Conservation (phyloP, 768 basidiomycete genomes). For the Phanerochaete sordida region DNA sequence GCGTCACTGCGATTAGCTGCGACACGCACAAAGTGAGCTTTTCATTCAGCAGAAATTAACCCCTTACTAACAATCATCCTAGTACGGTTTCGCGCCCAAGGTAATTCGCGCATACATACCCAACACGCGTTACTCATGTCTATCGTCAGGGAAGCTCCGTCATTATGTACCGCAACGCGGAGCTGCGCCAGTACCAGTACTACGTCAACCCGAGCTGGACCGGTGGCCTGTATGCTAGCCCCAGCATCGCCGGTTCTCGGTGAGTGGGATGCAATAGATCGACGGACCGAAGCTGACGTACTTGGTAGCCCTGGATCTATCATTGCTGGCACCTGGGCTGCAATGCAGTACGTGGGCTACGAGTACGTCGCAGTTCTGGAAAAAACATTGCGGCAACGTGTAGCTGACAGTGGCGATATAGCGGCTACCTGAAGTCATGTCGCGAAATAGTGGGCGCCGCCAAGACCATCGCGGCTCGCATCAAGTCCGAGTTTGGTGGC, state of each 20-base stretch:
- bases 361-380: conserved; percentile 45
- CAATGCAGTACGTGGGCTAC: conserved; percentile 89
- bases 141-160: conserved; percentile 76
- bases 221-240: conserved; percentile 90
- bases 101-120: conserved; percentile 30
- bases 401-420: conserved; percentile 25
- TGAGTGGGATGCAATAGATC: conserved; percentile 30
- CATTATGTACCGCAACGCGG: conserved; percentile 86
- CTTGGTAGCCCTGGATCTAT: conserved; percentile 78
- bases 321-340: conserved; percentile 95
- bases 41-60: not conserved
- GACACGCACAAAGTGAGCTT: conserved; percentile 86
- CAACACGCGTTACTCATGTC: not conserved
- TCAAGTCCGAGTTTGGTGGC: conserved; percentile 58
- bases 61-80: conserved; percentile 5
- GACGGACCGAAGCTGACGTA: not conserved
- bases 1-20: conserved; percentile 93
- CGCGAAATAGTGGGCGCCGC: conserved; percentile 74
- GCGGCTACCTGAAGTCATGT: conserved; percentile 88
- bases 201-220: conserved; percentile 78
- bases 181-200: conserved; percentile 80
- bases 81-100: conserved; percentile 96
- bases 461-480: conserved; percentile 62
- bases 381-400: not conserved
- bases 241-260: conserved; percentile 88